phyloP scores from a whole-genome alignment of 2,329 filamentous ascomycete species.

The Hypoxylon sp. region DNA sequence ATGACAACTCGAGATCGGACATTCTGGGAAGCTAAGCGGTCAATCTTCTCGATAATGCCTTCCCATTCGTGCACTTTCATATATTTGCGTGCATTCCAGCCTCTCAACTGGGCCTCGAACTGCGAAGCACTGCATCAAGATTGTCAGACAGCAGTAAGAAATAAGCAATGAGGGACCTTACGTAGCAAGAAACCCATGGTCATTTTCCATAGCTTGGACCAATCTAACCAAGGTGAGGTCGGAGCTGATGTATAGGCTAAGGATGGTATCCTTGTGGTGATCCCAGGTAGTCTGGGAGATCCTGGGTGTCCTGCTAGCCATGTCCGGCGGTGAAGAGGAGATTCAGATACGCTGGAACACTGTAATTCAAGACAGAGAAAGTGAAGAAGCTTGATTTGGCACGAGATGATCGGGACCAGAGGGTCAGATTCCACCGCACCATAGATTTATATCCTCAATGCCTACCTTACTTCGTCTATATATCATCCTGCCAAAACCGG shows the following conservation, averaged over 20 bases:
- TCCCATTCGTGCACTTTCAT: constrained; percentile 34
- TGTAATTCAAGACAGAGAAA: background rate
- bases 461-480: background rate
- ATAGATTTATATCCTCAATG: background rate
- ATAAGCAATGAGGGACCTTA: constrained; percentile 2
- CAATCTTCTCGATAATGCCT: constrained; percentile 24
- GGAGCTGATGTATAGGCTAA: constrained; percentile 23
- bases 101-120: constrained; percentile 32
- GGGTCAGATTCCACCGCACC: background rate
- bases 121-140: constrained; percentile 18
- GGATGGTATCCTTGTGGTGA: constrained; percentile 28
- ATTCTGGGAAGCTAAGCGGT: constrained; percentile 9
- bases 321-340: background rate
- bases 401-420: background rate
- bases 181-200: constrained; percentile 31
- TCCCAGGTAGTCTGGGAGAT: constrained; percentile 26
- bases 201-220: constrained; percentile 18
- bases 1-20: constrained; percentile 21
- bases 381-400: too few species aligned
- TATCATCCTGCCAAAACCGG: constrained; percentile 9
- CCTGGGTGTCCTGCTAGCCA: constrained; percentile 28
- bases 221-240: constrained; percentile 15
- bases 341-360: background rate
- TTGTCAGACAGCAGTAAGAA: background rate
- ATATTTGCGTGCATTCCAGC: constrained; percentile 36